Conservation (phyloP, 257 asterid genomes). For the Solanum dulcamara region DNA sequence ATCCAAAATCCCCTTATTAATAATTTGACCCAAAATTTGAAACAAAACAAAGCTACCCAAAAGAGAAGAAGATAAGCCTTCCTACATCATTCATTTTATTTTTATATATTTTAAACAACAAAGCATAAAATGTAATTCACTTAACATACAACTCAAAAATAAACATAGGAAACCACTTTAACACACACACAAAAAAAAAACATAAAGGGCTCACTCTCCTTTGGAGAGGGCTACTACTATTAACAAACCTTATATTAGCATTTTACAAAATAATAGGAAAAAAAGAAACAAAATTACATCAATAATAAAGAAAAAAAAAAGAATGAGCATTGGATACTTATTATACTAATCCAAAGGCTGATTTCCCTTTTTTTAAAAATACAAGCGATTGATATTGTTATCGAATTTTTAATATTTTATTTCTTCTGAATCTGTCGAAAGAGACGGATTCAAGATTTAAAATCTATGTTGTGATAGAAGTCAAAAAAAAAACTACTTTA, state of each 20-base stretch:
- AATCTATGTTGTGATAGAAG: neutral
- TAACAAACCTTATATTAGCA: neutral
- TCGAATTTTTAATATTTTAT: neutral
- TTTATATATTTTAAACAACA: neutral
- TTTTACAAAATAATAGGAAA: neutral
- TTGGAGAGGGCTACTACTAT: slow-evolving; percentile 68
- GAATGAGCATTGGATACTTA: slow-evolving; percentile 3
- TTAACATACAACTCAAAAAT: neutral
- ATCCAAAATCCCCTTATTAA: too few relatives aligned
- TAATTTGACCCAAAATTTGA: too few relatives aligned
- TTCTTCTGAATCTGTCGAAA: neutral
- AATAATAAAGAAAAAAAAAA: neutral
- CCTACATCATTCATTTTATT: slow-evolving; percentile 5
- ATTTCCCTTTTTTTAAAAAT: slow-evolving; percentile 1
- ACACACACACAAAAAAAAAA: neutral
- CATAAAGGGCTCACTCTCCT: slow-evolving; percentile 83
- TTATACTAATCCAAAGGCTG: neutral
- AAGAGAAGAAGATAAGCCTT: neutral
- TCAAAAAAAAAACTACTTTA: neutral
- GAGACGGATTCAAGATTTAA: neutral
- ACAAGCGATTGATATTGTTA: neutral
- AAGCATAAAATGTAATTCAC: neutral
- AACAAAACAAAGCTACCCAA: neutral
- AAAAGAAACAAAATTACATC: neutral
- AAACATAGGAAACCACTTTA: neutral